Evolutionary conservation across 202 grass and related monocot species (phyloP).

Genomic region (Schoenoplectus tabernaemontani): DNA sequence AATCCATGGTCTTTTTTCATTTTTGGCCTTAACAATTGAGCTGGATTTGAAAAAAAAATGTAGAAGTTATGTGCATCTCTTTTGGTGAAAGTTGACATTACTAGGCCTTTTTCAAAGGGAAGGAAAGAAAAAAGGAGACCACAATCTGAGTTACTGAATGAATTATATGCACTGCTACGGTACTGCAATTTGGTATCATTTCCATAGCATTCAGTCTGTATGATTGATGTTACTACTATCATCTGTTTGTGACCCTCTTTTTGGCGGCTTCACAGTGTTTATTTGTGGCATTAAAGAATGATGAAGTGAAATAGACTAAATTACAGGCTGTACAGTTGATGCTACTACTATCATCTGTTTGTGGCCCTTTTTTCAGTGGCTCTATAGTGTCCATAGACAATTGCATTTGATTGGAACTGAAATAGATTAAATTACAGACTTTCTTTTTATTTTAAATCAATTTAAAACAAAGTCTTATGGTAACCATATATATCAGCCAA

Average conservation of each 20-base stretch:
- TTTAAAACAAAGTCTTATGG: background rate
- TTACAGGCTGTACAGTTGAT: too few species aligned
- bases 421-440: background rate
- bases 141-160: background rate
- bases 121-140: background rate
- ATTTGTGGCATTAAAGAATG: background rate
- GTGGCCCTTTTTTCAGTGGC: too few species aligned
- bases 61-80: slow-evolving; percentile 8
- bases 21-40: slow-evolving; percentile 58
- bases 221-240: background rate
- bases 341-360: too few species aligned
- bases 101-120: background rate
- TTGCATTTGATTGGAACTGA: background rate
- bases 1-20: slow-evolving; percentile 97
- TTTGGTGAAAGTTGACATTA: background rate
- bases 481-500: too few species aligned
- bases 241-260: background rate
- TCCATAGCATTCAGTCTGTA: background rate
- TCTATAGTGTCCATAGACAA: background rate
- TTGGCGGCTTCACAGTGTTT: background rate
- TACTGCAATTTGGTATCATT: background rate
- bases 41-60: slow-evolving; percentile 37
- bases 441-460: background rate
- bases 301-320: too few species aligned
- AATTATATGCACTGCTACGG: background rate